Percentiles rank a stretch among this genome's conserved stretches.
Evolutionary conservation across 306 rosid genomes (phyloP).

Genomic region (Lablab purpureus): DNA sequence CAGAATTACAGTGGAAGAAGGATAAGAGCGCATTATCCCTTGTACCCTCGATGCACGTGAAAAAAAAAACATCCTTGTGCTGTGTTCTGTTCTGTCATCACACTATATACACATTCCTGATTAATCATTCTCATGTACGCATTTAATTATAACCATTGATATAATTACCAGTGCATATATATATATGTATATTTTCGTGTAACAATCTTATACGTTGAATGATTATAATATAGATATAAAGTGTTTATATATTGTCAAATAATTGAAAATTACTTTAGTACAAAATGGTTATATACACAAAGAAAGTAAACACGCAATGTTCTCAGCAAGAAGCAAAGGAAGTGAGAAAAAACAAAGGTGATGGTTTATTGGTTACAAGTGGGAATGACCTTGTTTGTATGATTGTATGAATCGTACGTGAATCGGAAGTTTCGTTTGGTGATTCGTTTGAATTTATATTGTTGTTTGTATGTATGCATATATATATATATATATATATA

Average conservation of each 20-base stretch:
- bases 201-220: too few species aligned
- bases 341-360: conserved; percentile 21
- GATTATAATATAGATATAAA: too few species aligned
- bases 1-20: conserved; percentile 29
- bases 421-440: conserved; percentile 59
- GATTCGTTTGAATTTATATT: conserved; percentile 52
- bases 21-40: conserved; percentile 42
- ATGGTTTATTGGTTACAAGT: conserved; percentile 32
- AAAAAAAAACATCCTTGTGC: neutral
- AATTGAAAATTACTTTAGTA: too few species aligned
- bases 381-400: conserved; percentile 41
- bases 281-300: too few species aligned
- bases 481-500: conserved; percentile 8
- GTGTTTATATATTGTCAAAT: too few species aligned
- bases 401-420: conserved; percentile 45
- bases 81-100: neutral
- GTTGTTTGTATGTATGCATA: conserved; percentile 35
- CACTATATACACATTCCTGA: neutral
- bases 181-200: too few species aligned
- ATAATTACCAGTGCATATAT: too few species aligned
- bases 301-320: conserved; percentile 27
- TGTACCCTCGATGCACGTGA: conserved; percentile 32
- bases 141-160: too few species aligned
- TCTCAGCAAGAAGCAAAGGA: conserved; percentile 23
- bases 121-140: too few species aligned